phyloP scores from a whole-genome alignment of 2,329 filamentous ascomycete genomes.

The Xylariales sp. region DNA sequence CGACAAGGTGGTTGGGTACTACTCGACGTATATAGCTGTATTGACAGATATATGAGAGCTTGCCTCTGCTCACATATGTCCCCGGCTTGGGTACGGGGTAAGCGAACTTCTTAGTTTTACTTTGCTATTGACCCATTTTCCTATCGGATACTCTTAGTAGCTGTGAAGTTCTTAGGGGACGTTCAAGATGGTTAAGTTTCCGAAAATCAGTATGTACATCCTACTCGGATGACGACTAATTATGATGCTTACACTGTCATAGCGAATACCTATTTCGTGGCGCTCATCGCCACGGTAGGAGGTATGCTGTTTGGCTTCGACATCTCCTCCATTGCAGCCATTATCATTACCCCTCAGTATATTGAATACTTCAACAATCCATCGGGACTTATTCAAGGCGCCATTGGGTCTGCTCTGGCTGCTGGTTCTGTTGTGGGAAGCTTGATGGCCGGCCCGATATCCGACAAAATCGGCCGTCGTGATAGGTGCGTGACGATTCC shows the following conservation, averaged over 20 bases:
- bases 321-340: conserved; percentile 68
- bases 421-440: conserved; percentile 64
- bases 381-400: conserved; percentile 59
- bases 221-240: not conserved
- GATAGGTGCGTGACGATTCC: conserved; percentile 45
- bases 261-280: conserved; percentile 51
- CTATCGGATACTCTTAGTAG: conserved; percentile 22
- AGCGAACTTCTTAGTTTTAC: conserved; percentile 20
- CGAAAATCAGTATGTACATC: conserved; percentile 46
- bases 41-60: conserved; percentile 44
- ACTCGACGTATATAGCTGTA: conserved; percentile 39
- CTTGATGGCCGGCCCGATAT: conserved; percentile 60
- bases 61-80: conserved; percentile 28
- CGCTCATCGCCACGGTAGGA: conserved; percentile 48
- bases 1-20: conserved; percentile 32
- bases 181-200: conserved; percentile 46
- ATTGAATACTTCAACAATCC: conserved; percentile 64
- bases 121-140: conserved; percentile 20
- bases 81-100: conserved; percentile 12
- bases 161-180: conserved; percentile 31
- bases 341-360: conserved; percentile 64
- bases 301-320: conserved; percentile 64
- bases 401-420: conserved; percentile 64
- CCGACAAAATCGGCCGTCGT: conserved; percentile 61
- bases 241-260: conserved; percentile 4